Percentiles rank a stretch among this genome's conserved stretches.
phyloP scores from a whole-genome alignment of 1,139 yeast species.

The Yamadazyma dendronema region DNA sequence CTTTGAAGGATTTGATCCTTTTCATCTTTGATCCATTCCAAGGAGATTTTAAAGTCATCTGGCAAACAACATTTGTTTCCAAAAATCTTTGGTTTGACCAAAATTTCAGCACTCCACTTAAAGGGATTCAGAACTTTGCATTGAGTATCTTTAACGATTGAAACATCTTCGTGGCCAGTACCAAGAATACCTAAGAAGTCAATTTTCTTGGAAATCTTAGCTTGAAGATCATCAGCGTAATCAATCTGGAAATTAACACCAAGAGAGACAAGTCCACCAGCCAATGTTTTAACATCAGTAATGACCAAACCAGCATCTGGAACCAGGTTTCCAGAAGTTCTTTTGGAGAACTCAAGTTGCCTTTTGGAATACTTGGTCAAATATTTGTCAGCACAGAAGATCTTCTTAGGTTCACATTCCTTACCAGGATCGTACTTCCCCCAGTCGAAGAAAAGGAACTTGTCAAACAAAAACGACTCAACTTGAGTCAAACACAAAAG shows the following conservation, averaged over 20 bases:
- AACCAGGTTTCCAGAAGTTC: slow-evolving; percentile 8
- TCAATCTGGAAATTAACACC: slow-evolving; percentile 23
- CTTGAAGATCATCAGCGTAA: slow-evolving; percentile 17
- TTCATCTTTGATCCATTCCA: slow-evolving; percentile 17
- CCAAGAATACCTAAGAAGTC: slow-evolving; percentile 16
- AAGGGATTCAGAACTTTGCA: slow-evolving; percentile 13
- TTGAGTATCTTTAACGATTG: slow-evolving; percentile 14
- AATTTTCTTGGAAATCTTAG: slow-evolving; percentile 15
- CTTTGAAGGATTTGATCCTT: slow-evolving; percentile 14
- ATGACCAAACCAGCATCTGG: slow-evolving; percentile 25
- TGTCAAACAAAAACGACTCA: slow-evolving; percentile 7
- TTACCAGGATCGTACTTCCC: neutral
- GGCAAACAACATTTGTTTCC: slow-evolving; percentile 24
- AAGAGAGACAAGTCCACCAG: slow-evolving; percentile 18
- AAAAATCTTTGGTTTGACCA: slow-evolving; percentile 18
- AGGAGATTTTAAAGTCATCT: slow-evolving; percentile 21
- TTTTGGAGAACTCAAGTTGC: slow-evolving; percentile 2
- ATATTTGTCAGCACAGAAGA: neutral
- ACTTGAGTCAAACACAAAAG: slow-evolving; percentile 4
- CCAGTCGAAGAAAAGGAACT: neutral
- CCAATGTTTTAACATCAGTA: slow-evolving; percentile 19
- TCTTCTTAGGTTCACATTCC: neutral
- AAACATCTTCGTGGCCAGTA: slow-evolving; percentile 19
- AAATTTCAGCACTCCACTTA: slow-evolving; percentile 21
- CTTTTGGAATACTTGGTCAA: neutral